Base-by-base conservation (phyloP, 306 rosid species). In the Malus fusca region DNA sequence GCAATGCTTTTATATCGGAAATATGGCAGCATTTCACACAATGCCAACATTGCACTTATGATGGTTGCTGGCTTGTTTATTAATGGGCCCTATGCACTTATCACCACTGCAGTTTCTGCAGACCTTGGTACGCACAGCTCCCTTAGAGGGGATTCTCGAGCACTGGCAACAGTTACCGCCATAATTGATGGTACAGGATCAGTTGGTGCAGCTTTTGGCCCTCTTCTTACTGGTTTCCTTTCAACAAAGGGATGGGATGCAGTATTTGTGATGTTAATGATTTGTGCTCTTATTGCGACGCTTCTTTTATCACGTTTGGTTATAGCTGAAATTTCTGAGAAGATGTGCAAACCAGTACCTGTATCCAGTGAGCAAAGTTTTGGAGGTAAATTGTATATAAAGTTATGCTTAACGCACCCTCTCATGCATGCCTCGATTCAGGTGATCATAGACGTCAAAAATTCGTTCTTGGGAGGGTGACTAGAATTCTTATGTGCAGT, bases 101-200 rank as follows among this genome's bases (percentile, higher is more conserved):
- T 92, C 69, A 92, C 97, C 60, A 90, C 96, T 5, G 94, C 97
- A 21, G 97, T 92, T 71, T 92, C 97, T 33, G 97, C 97, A 1
- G 94, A 92, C 73, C 88, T 92, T 83, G 97, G 97, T 8, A 87
- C 96, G 1, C 97, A 90, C 61, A 77, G 84, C 68, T 92, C 96
- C 25, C 92, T 92, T 40, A 78, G 69, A 82, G 96, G 92, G 26
- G 83, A 90, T 79, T 92, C 96, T 74, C 90, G 97, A 62, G 97
- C 97, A 40, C 85, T 92, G 17, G 97, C 96, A 44, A 92, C 97
- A 0, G 97, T 92, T 28, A 88, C 93, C 51, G 91, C 97, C 40
- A 90, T 92, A 68, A 92, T 92, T 76, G 97, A 92, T 44, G 97
- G 97, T 33, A 92, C 97, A 2, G 94, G 96, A 25, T 90, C 97